phyloP scores from a whole-genome alignment of 2,329 filamentous ascomycete genomes.

The Aspergillus arachidicola region DNA sequence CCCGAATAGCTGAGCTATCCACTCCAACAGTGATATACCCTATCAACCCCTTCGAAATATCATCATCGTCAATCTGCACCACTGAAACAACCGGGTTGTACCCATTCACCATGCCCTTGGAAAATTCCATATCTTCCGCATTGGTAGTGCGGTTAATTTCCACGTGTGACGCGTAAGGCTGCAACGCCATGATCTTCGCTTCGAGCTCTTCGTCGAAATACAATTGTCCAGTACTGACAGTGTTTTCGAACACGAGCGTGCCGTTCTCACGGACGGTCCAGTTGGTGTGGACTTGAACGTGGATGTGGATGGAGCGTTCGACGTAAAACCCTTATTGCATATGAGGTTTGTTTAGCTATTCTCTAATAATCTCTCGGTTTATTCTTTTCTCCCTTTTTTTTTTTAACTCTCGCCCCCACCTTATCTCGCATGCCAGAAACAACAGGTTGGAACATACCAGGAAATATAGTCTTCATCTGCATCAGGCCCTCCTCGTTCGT shows the following conservation, averaged over 20 bases:
- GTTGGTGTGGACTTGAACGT: conserved; percentile 49
- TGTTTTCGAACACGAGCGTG: conserved; percentile 30
- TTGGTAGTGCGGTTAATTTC: conserved; percentile 41
- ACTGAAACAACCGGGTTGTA: conserved; percentile 36
- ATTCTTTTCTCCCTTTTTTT: no score
- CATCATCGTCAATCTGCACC: conserved; percentile 35
- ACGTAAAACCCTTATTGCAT: conserved; percentile 40
- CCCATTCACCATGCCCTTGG: conserved; percentile 21
- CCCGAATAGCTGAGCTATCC: conserved; percentile 26
- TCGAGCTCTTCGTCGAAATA: conserved; percentile 34
- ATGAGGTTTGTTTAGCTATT: no score
- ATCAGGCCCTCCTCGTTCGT: conserved; percentile 50
- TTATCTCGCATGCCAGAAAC: background rate
- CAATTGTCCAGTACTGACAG: conserved; percentile 36
- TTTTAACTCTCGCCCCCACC: background rate
- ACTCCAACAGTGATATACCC: conserved; percentile 41
- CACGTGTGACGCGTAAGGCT: conserved; percentile 37
- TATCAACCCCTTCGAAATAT: conserved; percentile 39
- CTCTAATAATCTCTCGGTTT: no score
- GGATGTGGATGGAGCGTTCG: conserved; percentile 50
- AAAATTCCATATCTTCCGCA: conserved; percentile 16
- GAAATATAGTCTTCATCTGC: conserved; percentile 49
- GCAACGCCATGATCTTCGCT: conserved; percentile 34
- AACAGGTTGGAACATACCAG: conserved; percentile 22
- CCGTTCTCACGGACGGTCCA: conserved; percentile 26